Percentiles rank a stretch among this genome's conserved stretches.
Conservation (phyloP, 495 filamentous ascomycete genomes). For the Jackrogersella minutella region DNA sequence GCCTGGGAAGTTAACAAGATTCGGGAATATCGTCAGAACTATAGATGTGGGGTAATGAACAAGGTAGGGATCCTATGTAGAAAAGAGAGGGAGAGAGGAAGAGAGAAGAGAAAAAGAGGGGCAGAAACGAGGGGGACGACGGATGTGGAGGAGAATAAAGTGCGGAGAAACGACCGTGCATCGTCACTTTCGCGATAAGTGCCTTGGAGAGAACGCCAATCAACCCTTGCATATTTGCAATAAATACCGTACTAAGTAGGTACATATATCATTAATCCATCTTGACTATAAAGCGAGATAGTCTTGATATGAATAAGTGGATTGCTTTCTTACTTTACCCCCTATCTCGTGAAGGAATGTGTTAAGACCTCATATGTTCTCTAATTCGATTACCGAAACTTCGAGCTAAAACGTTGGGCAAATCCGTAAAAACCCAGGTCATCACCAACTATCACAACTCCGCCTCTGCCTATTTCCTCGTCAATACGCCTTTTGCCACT, state of each 20-base stretch:
- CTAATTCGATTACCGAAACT: no score
- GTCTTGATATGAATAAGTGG: no score
- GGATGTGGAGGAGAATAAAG: conserved; percentile 4
- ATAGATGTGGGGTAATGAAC: conserved; percentile 14
- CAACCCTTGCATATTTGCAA: conserved; percentile 23
- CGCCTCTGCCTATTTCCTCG: not conserved
- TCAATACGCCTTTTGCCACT: not conserved
- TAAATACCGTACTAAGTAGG: not conserved
- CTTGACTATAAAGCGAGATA: no score
- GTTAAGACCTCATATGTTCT: no score
- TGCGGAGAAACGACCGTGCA: not conserved
- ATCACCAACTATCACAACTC: not conserved
- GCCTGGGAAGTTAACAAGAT: not conserved
- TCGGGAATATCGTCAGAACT: conserved; percentile 1
- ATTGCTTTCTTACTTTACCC: no score
- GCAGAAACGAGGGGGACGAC: no score
- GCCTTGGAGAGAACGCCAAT: conserved; percentile 20
- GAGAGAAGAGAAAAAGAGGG: not conserved
- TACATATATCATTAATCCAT: no score
- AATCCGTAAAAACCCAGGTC: no score
- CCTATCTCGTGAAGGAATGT: no score
- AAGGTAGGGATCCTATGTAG: not conserved
- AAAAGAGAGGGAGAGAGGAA: not conserved
- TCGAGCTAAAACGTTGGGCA: no score
- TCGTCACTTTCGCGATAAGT: conserved; percentile 4